Conservation (phyloP, 2,329 filamentous ascomycete genomes). For the Alternaria atra region DNA sequence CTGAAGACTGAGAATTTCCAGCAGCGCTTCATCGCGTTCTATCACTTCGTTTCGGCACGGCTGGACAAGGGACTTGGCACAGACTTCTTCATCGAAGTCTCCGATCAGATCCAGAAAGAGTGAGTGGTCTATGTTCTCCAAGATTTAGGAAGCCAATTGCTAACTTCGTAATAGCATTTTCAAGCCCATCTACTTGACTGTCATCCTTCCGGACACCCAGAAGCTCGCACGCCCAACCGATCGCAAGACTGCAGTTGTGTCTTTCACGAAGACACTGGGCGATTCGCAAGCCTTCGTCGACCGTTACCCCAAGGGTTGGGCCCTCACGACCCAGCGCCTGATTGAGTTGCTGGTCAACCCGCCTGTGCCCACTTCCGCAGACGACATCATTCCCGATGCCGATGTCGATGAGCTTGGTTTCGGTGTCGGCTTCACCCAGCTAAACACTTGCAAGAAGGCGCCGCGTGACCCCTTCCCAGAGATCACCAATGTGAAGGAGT, state of each 20-base stretch:
- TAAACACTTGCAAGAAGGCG: slow-evolving; percentile 86
- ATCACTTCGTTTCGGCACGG: slow-evolving; percentile 85
- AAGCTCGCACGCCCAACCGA: slow-evolving; percentile 88
- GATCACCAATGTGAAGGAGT: slow-evolving; percentile 77
- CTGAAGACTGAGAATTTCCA: slow-evolving; percentile 86
- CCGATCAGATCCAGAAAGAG: slow-evolving; percentile 80
- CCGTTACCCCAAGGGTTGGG: slow-evolving; percentile 78
- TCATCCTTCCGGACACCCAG: slow-evolving; percentile 89
- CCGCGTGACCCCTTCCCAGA: slow-evolving; percentile 85
- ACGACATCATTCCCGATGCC: slow-evolving; percentile 82
- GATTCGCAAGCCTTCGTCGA: slow-evolving; percentile 85
- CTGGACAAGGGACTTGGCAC: slow-evolving; percentile 85
- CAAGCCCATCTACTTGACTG: slow-evolving; percentile 81
- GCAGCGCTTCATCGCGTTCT: slow-evolving; percentile 89
- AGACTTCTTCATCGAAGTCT: slow-evolving; percentile 87
- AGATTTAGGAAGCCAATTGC: background rate
- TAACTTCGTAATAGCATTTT: slow-evolving; percentile 68
- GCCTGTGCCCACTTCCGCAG: slow-evolving; percentile 72
- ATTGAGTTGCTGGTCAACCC: slow-evolving; percentile 90
- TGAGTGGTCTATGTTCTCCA: slow-evolving; percentile 45
- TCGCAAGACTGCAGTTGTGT: slow-evolving; percentile 91
- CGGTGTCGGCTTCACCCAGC: slow-evolving; percentile 89
- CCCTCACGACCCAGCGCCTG: slow-evolving; percentile 86
- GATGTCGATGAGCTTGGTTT: slow-evolving; percentile 96
- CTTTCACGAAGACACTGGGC: slow-evolving; percentile 89